phyloP scores from a whole-genome alignment of 352 stramenopile genomes.

The Elongisporangium undulatum region DNA sequence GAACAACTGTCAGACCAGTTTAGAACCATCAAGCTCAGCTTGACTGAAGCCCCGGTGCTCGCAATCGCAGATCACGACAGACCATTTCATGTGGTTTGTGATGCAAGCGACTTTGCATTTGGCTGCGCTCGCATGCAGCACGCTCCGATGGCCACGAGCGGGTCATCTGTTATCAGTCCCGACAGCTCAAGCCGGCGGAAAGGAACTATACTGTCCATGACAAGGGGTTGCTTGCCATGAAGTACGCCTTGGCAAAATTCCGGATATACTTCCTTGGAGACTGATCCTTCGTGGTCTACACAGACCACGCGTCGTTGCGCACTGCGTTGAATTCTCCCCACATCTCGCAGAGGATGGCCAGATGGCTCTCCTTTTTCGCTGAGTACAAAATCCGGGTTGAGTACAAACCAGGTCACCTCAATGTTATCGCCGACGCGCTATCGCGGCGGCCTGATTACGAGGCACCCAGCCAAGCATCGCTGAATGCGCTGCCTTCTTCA shows the following conservation, averaged over 20 bases:
- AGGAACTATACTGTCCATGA: conserved; percentile 16
- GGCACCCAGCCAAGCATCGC: no score
- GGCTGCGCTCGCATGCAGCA: conserved; percentile 5
- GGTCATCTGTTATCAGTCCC: conserved; percentile 14
- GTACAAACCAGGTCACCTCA: conserved; percentile 16
- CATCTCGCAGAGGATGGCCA: conserved; percentile 16
- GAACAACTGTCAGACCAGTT: neutral
- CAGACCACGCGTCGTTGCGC: conserved; percentile 18
- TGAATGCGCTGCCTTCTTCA: no score
- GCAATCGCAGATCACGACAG: conserved; percentile 5
- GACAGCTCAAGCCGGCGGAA: conserved; percentile 12
- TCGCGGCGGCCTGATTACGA: conserved; percentile 12
- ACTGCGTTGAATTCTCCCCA: conserved; percentile 10
- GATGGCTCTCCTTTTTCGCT: conserved; percentile 23
- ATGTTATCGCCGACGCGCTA: conserved; percentile 15
- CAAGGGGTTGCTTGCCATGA: conserved; percentile 14
- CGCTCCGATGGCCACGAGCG: conserved; percentile 3
- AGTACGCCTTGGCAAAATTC: conserved; percentile 15
- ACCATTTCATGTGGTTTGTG: conserved; percentile 18
- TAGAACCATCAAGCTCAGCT: conserved; percentile 7
- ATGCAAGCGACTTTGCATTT: conserved; percentile 4
- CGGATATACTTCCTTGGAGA: conserved; percentile 11
- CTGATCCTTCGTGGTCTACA: conserved; percentile 8
- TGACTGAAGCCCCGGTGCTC: conserved; percentile 4
- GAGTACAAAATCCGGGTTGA: conserved; percentile 22